These are phyloP conservation scores for Botrytis cinerea DNA, from an alignment of 2,329 filamentous ascomycete species.

Conservation along the genomic window DNA sequence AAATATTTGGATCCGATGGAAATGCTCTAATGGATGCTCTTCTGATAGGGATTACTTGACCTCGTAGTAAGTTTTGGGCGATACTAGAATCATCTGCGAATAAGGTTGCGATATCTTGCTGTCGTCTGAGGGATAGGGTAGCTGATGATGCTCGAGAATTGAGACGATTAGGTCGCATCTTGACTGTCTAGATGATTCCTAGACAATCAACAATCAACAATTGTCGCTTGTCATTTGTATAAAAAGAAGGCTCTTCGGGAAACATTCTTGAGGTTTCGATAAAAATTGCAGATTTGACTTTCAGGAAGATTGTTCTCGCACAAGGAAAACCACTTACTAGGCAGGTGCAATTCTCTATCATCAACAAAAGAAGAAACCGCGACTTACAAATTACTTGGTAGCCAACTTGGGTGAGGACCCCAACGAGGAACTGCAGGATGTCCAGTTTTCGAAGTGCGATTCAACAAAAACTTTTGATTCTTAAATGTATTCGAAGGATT, in stretches of 20 bases:
- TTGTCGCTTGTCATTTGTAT: background rate
- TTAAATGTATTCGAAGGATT: background rate
- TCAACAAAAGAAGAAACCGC: slow-evolving; percentile 14
- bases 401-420: background rate
- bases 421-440: background rate
- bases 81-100: slow-evolving; percentile 35
- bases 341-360: background rate
- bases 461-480: background rate
- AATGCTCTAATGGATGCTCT: slow-evolving; percentile 29
- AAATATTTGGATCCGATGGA: slow-evolving; percentile 18
- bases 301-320: background rate
- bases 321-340: background rate
- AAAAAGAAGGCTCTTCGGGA: background rate
- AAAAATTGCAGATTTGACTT: background rate
- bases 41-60: slow-evolving; percentile 31
- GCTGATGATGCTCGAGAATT: slow-evolving; percentile 36
- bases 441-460: background rate
- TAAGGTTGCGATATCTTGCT: slow-evolving; percentile 23
- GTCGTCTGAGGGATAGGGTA: slow-evolving; percentile 33
- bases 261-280: background rate
- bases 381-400: slow-evolving; percentile 15
- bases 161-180: slow-evolving; percentile 41
- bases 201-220: slow-evolving; percentile 16
- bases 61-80: slow-evolving; percentile 33
- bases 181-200: slow-evolving; percentile 19